These are phyloP conservation scores for Aspergillus sp. DNA, from an alignment of 2,329 filamentous ascomycete genomes.

Conservation along the genomic window DNA sequence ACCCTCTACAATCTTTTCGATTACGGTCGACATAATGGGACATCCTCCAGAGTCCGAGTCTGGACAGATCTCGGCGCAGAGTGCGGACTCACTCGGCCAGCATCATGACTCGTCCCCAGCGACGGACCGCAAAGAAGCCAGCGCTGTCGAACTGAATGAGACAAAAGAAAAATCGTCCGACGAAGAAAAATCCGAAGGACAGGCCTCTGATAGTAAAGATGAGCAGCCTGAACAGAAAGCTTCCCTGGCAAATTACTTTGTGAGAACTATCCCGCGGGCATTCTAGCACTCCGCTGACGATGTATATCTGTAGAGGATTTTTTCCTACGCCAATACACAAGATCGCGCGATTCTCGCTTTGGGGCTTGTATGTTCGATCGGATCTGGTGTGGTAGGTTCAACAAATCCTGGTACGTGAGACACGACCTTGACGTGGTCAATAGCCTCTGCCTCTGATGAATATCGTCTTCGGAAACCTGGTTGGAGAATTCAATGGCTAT, in stretches of 20 bases:
- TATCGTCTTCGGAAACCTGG: conserved; percentile 55
- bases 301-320: conserved; percentile 15
- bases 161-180: no score
- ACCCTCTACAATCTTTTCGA: no score
- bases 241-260: conserved; percentile 14
- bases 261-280: neutral
- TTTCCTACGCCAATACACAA: conserved; percentile 18
- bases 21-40: no score
- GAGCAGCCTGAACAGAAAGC: conserved; percentile 4
- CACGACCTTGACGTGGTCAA: neutral
- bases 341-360: conserved; percentile 18
- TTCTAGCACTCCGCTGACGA: neutral
- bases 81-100: no score
- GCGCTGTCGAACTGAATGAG: no score
- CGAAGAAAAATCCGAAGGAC: no score
- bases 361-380: conserved; percentile 20
- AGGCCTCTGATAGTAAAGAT: neutral
- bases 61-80: no score
- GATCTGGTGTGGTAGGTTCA: conserved; percentile 25
- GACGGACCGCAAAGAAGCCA: no score
- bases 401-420: neutral
- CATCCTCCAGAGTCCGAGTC: no score
- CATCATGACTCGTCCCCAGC: no score
- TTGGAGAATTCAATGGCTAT: conserved; percentile 58
- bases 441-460: conserved; percentile 53